A percentile compares a stretch with the other conserved stretches of the same genome.
phyloP scores from a whole-genome alignment of 2,329 filamentous ascomycete species.

The Fusarium denticulatum region DNA sequence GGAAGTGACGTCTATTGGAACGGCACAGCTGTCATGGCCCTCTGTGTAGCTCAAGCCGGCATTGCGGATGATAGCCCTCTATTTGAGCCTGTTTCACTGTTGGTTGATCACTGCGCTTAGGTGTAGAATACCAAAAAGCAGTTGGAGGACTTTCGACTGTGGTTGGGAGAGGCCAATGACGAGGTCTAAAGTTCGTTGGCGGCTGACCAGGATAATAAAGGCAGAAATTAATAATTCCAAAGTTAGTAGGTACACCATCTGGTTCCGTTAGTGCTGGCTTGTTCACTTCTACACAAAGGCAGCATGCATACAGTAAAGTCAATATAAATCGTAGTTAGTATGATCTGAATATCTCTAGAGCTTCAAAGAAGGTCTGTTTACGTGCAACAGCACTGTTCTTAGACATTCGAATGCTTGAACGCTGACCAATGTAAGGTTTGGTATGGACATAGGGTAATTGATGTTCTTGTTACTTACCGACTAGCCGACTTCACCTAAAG shows the following conservation, averaged over 20 bases:
- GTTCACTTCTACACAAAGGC: neutral
- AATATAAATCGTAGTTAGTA: neutral
- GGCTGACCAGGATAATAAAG: slow-evolving; percentile 40
- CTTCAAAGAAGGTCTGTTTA: neutral
- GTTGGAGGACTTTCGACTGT: neutral
- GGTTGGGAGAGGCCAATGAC: slow-evolving; percentile 21
- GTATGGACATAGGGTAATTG: neutral
- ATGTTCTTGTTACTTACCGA: neutral
- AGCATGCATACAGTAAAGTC: neutral
- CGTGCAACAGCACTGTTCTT: neutral
- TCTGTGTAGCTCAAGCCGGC: slow-evolving; percentile 37
- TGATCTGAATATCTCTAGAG: neutral
- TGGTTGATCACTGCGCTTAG: neutral
- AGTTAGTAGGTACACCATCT: neutral
- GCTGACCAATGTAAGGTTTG: neutral
- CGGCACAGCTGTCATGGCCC: slow-evolving; percentile 41
- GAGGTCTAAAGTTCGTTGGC: slow-evolving; percentile 32
- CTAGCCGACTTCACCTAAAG: neutral
- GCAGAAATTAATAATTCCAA: slow-evolving; percentile 43
- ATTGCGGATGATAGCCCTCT: slow-evolving; percentile 33
- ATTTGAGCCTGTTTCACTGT: slow-evolving; percentile 14
- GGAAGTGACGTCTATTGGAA: slow-evolving; percentile 43
- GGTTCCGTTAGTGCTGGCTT: neutral
- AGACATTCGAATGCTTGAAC: neutral
- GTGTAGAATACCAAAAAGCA: neutral